Evolutionary conservation across 2,329 filamentous ascomycete species (phyloP), one percentile per base, ranked within the genome.

Genomic region (Fusarium concolor): DNA sequence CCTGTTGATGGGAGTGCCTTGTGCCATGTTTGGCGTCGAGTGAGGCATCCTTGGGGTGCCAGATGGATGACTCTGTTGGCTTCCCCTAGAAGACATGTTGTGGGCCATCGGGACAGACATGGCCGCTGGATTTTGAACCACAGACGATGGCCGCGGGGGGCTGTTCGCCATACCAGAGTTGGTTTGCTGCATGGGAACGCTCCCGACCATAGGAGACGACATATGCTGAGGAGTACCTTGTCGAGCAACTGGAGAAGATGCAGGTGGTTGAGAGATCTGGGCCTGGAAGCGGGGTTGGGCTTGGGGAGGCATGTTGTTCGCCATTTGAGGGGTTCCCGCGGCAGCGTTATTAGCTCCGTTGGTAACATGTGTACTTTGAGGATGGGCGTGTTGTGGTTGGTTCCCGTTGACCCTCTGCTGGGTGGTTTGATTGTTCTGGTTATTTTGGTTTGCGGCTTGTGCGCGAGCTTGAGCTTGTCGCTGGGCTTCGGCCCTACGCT

Each of bases 91-190:
- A 55, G 86, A 88, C 88, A 90, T 90, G 68, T 82, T 86, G 70
- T 87, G 84, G 0, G 87, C 79, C 84, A 89, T 88, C 6, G 87
- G 85, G 1, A 83, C 87, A 9, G 83, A 82, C 83, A 89, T 88
- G 1, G 85, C 81, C 3, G 85, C 81, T 3, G 79, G 85, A 52
- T 84, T 86, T 64, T 89, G 89, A 5, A 88, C 87, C 7, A 89
- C 88, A 17, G 90, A 92, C 1, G 89, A 81, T 17, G 90, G 89
- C 43, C 90, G 83, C 18, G 88, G 82, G 26, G 90, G 90, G 72
- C 90, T 92, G 51, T 83, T 87, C 20, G 88, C 89, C 83, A 92
- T 89, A 70, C 85, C 90, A 2, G 90, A 91, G 47, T 86, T 87
- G 28, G 87, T 88, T 35, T 85, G 84, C 65, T 90, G 87, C 89